Base-by-base conservation (phyloP, 305 asterid genomes). In the Lippia alba region DNA sequence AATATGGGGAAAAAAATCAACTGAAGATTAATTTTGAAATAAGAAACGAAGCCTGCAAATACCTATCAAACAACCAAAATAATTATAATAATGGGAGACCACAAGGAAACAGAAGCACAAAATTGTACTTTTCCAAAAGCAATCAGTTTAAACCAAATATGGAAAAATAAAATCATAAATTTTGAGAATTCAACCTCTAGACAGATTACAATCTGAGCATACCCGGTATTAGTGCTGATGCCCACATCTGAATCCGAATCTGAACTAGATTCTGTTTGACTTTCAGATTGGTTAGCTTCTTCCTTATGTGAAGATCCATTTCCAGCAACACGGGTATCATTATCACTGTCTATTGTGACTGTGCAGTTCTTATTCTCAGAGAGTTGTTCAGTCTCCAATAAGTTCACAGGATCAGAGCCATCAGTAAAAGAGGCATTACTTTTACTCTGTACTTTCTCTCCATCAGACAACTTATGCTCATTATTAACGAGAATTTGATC, bases 241-340 rank as follows among this genome's bases (percentile, higher is more conserved):
- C 66, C 84, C 36, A 80, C 78, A 74, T 81, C 86, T 19, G 96
- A 88, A 84, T 79, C 93, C 39, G 92, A 73, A 66, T 90, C 96
- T 48, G 96, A 86, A 78, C 92, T 86, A 48, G 91, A 85, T 73
- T 64, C 74, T 11, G 51, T 57, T 72, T 79, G 81, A 71, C 69
- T 72, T 71, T 78, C 89, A 63, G 85, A 63, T 69, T 77, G 85
- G 75, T 78, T 67, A 65, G 79, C 74, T 71, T 84, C 86, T 71
- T 84, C 90, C 60, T 77, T 66, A 75, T 63, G 73, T 36, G 77
- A 67, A 4, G 58, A 81, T 75, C 64, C 69, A 79, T 76, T 75
- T 66, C 72, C 84, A 58, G 72, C 64, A 59, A 57, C 66, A 40
- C 18, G 74, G 73, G 64, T 74, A 49, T 82, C 88, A 59, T 65